Base-by-base conservation (phyloP, 805 yeast species). In the Barnettozyma sucrosica region DNA sequence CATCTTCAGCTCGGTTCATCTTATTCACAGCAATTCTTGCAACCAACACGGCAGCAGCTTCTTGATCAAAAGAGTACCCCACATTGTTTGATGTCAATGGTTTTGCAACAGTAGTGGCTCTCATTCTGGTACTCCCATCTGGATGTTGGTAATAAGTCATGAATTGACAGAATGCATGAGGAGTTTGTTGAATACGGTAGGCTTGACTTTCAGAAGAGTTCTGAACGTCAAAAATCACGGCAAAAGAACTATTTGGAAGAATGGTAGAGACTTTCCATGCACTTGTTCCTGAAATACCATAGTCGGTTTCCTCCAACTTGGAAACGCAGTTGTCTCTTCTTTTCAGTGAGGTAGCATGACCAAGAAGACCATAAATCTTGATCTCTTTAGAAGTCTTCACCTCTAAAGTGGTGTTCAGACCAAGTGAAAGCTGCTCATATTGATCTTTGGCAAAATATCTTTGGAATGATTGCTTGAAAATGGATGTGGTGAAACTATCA, bases 401-500 rank as follows among this genome's bases (percentile, higher is more conserved):
- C 59, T 82, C 87, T 40, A 82, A 65, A 3, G 83, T 75, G 2
- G 79, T 80, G 63, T 80, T 81, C 52, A 77, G 65, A 0, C 81
- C 88, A 72, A 79, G 69, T 28, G 72, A 71, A 26, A 77, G 61
- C 47, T 59, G 64, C 0, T 66, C 77, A 7, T 63, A 58, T 14
- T 54, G 56, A 26, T 66, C 68, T 47, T 67, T 70, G 19, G 61
- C 63, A 55, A 81, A 71, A 51, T 80, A 74, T 56, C 76, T 73
- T 45, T 74, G 69, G 47, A 81, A 73, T 21, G 86, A 80, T 63
- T 81, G 86, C 55, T 77, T 79, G 68, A 82, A 82, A 51, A 82
- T 81, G 1, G 87, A 76, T 0, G 87, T 81, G 30, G 77, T 73
- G 58, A 81, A 82, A 4, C 83, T 76, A 65, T 82, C 89, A 47